phyloP scores from a whole-genome alignment of 2,329 filamentous ascomycete genomes.

The Colletotrichum cuscutae region DNA sequence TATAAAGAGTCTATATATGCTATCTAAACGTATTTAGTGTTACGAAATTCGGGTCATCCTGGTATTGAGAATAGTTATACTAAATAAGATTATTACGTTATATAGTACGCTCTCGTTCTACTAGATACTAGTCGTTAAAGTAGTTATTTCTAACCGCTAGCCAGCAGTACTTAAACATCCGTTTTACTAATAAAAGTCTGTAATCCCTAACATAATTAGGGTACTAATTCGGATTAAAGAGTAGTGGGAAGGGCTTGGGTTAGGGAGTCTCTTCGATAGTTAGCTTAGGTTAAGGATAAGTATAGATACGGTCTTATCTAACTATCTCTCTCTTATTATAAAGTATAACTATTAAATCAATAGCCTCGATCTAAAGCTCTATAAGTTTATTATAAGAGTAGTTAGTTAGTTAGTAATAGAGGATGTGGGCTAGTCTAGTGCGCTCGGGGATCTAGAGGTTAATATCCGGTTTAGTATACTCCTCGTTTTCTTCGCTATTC shows the following conservation, averaged over 20 bases:
- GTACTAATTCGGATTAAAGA: conserved; percentile 36
- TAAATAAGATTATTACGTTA: conserved; percentile 28
- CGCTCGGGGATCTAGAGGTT: conserved; percentile 37
- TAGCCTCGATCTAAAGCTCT: conserved; percentile 31
- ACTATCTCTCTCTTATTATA: conserved; percentile 38
- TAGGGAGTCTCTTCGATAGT: conserved; percentile 13
- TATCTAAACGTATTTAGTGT: neutral
- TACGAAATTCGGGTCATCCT: conserved; percentile 1
- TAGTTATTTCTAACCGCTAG: conserved; percentile 37
- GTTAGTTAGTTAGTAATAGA: conserved; percentile 34
- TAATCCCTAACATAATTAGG: conserved; percentile 36
- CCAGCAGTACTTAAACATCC: conserved; percentile 34
- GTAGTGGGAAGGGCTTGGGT: conserved; percentile 34
- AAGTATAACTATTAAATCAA: conserved; percentile 37
- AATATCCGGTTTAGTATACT: conserved; percentile 37
- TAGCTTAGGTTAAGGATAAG: neutral
- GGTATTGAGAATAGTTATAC: conserved; percentile 35
- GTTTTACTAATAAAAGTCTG: conserved; percentile 29
- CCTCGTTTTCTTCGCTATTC: conserved; percentile 3
- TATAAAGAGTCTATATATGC: neutral
- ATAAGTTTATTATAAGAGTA: conserved; percentile 33
- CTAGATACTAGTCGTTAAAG: conserved; percentile 38
- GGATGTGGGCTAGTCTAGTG: conserved; percentile 34
- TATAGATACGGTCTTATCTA: conserved; percentile 18
- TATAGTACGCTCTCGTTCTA: conserved; percentile 32